phyloP scores from a whole-genome alignment of 495 filamentous ascomycete species.

The Cudoniella acicularis region DNA sequence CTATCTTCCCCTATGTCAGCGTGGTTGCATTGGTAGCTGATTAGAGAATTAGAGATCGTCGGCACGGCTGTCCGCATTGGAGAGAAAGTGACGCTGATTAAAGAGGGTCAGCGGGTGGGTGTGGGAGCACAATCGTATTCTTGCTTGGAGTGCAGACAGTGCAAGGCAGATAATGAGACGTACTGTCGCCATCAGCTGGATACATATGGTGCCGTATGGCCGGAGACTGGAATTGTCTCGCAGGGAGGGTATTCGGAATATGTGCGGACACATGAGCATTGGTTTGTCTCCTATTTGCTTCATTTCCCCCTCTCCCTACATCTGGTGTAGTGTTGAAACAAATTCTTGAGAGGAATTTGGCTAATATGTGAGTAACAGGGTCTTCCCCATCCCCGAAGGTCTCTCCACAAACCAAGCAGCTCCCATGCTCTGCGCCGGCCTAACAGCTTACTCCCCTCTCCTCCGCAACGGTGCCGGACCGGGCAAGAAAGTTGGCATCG shows the following conservation, averaged over 20 bases:
- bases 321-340: neutral
- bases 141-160: constrained; percentile 52
- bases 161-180: constrained; percentile 56
- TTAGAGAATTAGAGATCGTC: constrained; percentile 23
- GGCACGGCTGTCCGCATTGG: constrained; percentile 45
- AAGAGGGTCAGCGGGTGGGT: constrained; percentile 52
- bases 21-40: neutral
- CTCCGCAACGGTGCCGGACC: constrained; percentile 69
- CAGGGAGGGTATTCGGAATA: constrained; percentile 55
- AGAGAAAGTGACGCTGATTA: constrained; percentile 51
- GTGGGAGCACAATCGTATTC: constrained; percentile 54
- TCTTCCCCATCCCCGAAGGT: constrained; percentile 75
- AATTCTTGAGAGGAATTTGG: neutral
- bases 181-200: constrained; percentile 54
- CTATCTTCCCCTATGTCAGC: neutral
- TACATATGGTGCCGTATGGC: constrained; percentile 52
- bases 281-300: constrained; percentile 22
- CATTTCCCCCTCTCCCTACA: constrained; percentile 9
- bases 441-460: constrained; percentile 77
- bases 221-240: constrained; percentile 46
- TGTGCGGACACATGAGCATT: constrained; percentile 52
- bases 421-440: constrained; percentile 86
- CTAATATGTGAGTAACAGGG: constrained; percentile 28
- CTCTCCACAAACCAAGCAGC: constrained; percentile 65
- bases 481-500: constrained; percentile 78